phyloP scores from a whole-genome alignment of 768 basidiomycete genomes.

The Boletus rubropictus region DNA sequence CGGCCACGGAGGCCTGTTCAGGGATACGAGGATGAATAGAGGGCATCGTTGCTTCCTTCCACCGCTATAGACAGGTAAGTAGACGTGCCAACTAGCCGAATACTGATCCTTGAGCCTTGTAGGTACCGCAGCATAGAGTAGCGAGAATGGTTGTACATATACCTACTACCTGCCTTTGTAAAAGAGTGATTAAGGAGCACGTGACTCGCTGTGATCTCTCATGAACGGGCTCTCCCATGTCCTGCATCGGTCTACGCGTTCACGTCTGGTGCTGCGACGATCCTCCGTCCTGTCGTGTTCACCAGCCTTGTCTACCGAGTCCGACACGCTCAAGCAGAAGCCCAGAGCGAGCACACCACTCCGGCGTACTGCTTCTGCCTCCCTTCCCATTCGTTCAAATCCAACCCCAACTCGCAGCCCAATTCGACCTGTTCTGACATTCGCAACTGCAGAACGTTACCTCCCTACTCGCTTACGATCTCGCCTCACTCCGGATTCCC shows the following conservation, averaged over 20 bases:
- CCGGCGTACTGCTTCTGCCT: conserved; percentile 78
- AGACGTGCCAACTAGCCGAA: not conserved
- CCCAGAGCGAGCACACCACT: conserved; percentile 80
- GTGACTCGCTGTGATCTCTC: conserved; percentile 6
- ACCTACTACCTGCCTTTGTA: too few species aligned
- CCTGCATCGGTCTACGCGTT: conserved; percentile 1
- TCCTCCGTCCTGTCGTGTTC: not conserved
- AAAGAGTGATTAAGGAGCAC: conserved; percentile 1
- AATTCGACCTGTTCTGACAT: conserved; percentile 72
- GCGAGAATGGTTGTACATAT: conserved; percentile 6
- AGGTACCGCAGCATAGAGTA: conserved; percentile 3
- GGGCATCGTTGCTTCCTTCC: not conserved
- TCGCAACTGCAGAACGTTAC: conserved; percentile 81
- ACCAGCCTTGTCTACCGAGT: conserved; percentile 16
- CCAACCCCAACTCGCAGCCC: conserved; percentile 80
- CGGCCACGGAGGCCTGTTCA: conserved; percentile 61
- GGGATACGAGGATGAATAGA: conserved; percentile 67
- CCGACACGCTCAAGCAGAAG: conserved; percentile 45
- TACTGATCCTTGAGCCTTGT: not conserved
- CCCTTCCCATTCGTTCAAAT: conserved; percentile 78
- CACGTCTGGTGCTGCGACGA: not conserved
- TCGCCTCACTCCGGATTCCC: conserved; percentile 48
- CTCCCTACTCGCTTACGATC: conserved; percentile 58
- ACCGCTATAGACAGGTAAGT: not conserved
- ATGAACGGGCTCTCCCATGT: conserved; percentile 19